Evolutionary conservation across 306 rosid genomes (phyloP).

Genomic region (Carpinus viminea): DNA sequence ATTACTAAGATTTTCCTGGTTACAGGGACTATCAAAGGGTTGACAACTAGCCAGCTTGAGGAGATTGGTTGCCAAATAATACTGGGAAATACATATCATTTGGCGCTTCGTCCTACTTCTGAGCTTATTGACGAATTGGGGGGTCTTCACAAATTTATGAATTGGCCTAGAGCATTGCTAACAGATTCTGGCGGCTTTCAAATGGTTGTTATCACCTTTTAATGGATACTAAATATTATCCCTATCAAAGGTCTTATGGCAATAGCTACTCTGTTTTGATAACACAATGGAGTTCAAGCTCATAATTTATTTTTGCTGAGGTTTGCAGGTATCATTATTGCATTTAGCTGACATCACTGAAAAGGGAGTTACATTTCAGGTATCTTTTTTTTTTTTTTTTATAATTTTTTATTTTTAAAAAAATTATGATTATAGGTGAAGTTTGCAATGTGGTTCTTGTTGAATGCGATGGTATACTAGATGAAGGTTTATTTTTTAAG

Average conservation of each 20-base stretch:
- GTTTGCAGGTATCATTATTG: constrained; percentile 78
- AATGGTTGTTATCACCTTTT: constrained; percentile 55
- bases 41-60: constrained; percentile 81
- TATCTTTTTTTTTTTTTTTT: constrained; percentile 26
- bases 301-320: constrained; percentile 25
- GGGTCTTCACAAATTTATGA: constrained; percentile 93
- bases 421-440: constrained; percentile 7
- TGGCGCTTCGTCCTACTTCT: constrained; percentile 91
- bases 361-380: constrained; percentile 98
- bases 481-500: background rate
- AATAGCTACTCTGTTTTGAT: background rate
- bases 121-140: constrained; percentile 88
- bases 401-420: background rate
- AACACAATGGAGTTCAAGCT: constrained; percentile 13
- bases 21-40: constrained; percentile 85
- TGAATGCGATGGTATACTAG: background rate
- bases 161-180: constrained; percentile 93
- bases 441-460: constrained; percentile 15
- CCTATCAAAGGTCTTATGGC: background rate
- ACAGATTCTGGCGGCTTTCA: constrained; percentile 98
- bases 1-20: constrained; percentile 24
- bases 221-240: background rate
- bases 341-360: constrained; percentile 98
- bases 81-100: constrained; percentile 94
- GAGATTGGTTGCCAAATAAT: constrained; percentile 95